Conservation (phyloP, 768 basidiomycete genomes). For the Tylopilus subfusipes region DNA sequence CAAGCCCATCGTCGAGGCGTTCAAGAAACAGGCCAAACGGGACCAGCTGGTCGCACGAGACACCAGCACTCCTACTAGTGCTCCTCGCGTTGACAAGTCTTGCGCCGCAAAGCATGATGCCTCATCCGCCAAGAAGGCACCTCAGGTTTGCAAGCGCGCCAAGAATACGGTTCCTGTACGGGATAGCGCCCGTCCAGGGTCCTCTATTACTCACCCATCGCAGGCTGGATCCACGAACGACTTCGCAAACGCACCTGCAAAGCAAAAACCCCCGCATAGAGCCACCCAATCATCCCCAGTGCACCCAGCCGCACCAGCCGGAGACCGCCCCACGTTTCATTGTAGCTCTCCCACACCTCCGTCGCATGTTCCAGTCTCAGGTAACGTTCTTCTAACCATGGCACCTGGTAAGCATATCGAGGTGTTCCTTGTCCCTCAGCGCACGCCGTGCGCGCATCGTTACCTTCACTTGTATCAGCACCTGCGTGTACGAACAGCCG, state of each 20-base stretch:
- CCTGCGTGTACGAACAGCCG: neutral
- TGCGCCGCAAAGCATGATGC: neutral
- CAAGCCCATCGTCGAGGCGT: slow-evolving; percentile 43
- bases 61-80: neutral
- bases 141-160: neutral
- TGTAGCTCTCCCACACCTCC: slow-evolving; percentile 11
- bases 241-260: neutral
- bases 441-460: neutral
- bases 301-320: neutral
- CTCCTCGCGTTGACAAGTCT: neutral
- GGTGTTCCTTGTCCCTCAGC: slow-evolving; percentile 6
- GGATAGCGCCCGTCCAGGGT: neutral
- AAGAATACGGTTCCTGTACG: neutral
- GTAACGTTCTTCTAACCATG: slow-evolving; percentile 10
- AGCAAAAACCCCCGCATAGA: slow-evolving; percentile 4
- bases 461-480: neutral
- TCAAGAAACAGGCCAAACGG: slow-evolving; percentile 40
- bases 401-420: slow-evolving; percentile 7
- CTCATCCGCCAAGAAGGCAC: neutral
- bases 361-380: neutral
- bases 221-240: neutral
- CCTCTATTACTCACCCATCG: neutral
- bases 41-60: neutral
- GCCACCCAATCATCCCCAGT: slow-evolving; percentile 5
- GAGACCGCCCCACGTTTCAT: neutral